Conservation (phyloP, 345 rosid species). For the Lepidium sativum region DNA sequence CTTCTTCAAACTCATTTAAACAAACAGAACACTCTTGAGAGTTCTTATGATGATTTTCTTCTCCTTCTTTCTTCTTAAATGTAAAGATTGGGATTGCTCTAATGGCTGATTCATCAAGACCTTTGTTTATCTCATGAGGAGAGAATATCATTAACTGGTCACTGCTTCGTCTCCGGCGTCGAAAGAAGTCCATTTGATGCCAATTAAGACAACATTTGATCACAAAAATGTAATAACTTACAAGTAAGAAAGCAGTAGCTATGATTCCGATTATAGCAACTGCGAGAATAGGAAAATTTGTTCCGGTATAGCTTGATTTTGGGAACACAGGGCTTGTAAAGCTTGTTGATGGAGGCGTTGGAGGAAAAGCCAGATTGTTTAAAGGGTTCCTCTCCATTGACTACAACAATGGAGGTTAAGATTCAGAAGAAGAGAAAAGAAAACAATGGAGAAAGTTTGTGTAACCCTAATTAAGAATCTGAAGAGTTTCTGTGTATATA, state of each 20-base stretch:
- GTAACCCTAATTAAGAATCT: background rate
- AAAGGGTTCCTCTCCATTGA: constrained; percentile 25
- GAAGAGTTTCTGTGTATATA: background rate
- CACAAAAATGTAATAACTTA: constrained; percentile 79
- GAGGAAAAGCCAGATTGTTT: constrained; percentile 26
- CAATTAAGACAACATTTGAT: constrained; percentile 90
- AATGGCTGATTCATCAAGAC: constrained; percentile 72
- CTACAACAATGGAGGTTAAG: background rate
- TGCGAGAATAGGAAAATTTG: constrained; percentile 57
- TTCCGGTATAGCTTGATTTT: constrained; percentile 14
- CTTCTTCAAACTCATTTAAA: constrained; percentile 75
- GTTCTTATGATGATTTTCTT: constrained; percentile 33
- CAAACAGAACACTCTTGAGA: constrained; percentile 80
- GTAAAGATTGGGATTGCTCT: constrained; percentile 70
- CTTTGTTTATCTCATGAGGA: constrained; percentile 40
- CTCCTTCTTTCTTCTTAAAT: constrained; percentile 45
- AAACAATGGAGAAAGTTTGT: background rate
- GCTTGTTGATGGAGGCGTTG: background rate
- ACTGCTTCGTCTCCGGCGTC: constrained; percentile 38
- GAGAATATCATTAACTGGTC: constrained; percentile 38
- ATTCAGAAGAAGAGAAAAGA: background rate
- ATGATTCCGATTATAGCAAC: constrained; percentile 75
- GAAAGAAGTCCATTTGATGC: constrained; percentile 59
- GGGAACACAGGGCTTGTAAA: constrained; percentile 25
- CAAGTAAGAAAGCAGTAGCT: constrained; percentile 73